phyloP scores from a whole-genome alignment of 164 flowering plant genomes.

The Vitis cinerea region DNA sequence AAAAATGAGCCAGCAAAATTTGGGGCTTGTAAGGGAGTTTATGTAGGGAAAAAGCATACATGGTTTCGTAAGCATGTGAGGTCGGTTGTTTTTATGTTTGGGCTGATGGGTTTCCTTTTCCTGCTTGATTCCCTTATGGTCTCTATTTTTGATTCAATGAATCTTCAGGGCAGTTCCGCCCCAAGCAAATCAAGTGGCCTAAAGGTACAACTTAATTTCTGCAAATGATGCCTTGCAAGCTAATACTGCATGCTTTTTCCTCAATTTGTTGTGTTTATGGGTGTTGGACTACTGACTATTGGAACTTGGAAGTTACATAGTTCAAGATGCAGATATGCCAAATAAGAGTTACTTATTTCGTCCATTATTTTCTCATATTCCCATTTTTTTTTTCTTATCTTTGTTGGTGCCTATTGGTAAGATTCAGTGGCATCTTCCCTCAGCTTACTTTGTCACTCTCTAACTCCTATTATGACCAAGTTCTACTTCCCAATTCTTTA shows the following conservation, averaged over 20 bases:
- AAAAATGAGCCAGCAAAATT: slow-evolving; percentile 42
- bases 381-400: neutral
- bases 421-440: too few relatives aligned
- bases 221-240: neutral
- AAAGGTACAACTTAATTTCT: slow-evolving; percentile 42
- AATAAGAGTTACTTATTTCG: too few relatives aligned
- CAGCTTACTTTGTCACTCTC: too few relatives aligned
- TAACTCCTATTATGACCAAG: too few relatives aligned
- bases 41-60: slow-evolving; percentile 45
- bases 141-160: slow-evolving; percentile 45
- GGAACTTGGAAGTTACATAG: neutral
- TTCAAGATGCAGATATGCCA: too few relatives aligned
- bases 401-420: too few relatives aligned
- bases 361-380: too few relatives aligned
- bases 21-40: slow-evolving; percentile 34
- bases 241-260: neutral
- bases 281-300: neutral
- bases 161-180: slow-evolving; percentile 25
- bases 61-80: slow-evolving; percentile 50
- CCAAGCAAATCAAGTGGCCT: slow-evolving; percentile 16
- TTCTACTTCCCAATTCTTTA: too few relatives aligned
- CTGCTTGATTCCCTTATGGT: slow-evolving; percentile 71
- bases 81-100: slow-evolving; percentile 42
- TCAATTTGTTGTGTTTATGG: neutral
- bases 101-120: slow-evolving; percentile 48